Evolutionary conservation across 805 yeast genomes (phyloP).

Genomic region (Saturnispora hagleri): DNA sequence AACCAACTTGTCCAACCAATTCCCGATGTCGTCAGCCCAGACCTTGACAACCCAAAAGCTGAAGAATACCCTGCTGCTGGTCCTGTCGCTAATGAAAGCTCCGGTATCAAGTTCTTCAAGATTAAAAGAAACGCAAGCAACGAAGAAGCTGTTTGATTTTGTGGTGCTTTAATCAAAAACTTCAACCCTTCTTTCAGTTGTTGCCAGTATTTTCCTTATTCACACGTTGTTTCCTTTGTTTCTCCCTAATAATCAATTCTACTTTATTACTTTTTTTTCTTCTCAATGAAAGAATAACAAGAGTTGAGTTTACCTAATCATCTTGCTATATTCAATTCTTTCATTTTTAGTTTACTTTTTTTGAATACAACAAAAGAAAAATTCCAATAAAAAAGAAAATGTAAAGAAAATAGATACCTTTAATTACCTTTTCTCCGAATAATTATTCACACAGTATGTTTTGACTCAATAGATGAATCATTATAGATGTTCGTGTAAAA

Average conservation of each 20-base stretch:
- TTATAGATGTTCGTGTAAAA: not conserved
- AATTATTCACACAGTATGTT: not conserved
- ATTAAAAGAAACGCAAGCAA: slow-evolving; percentile 47
- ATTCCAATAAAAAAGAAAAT: not conserved
- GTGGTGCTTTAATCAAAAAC: too few species aligned
- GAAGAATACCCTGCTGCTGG: slow-evolving; percentile 11
- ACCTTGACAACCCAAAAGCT: slow-evolving; percentile 13
- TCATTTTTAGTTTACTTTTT: too few species aligned
- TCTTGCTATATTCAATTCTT: not conserved
- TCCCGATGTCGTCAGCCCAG: slow-evolving; percentile 9
- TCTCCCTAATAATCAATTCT: not conserved
- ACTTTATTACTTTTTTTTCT: not conserved
- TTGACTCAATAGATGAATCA: not conserved
- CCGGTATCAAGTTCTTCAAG: slow-evolving; percentile 69
- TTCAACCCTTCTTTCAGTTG: not conserved
- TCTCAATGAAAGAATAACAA: not conserved
- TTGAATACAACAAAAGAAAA: not conserved
- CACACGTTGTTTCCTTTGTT: not conserved
- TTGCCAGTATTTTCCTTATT: not conserved
- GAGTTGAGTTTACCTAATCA: not conserved
- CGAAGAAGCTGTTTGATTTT: slow-evolving; percentile 26
- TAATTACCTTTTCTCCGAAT: not conserved
- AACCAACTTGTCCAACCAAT: not conserved
- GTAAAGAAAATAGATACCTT: not conserved
- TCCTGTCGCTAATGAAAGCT: slow-evolving; percentile 29